These are phyloP conservation scores for Candida xiaguanensis DNA, from an alignment of 805 yeast species.

Conservation along the genomic window DNA sequence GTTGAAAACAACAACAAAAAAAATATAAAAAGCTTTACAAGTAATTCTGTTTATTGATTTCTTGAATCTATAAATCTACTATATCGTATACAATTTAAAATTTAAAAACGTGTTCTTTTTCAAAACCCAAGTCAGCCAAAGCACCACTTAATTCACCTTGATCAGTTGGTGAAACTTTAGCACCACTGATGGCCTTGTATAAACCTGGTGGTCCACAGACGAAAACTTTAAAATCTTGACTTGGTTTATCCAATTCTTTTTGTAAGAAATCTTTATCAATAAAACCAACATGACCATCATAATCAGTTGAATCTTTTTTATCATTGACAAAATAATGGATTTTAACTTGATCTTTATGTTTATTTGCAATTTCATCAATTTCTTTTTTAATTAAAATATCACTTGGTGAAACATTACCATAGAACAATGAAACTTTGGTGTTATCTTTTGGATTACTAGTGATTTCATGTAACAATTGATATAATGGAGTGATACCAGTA, in stretches of 20 bases:
- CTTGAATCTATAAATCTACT: neutral
- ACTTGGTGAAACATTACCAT: slow-evolving; percentile 72
- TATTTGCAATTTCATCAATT: slow-evolving; percentile 62
- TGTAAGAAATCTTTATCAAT: slow-evolving; percentile 72
- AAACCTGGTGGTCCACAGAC: slow-evolving; percentile 96
- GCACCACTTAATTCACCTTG: slow-evolving; percentile 94
- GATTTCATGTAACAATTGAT: slow-evolving; percentile 77
- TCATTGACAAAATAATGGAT: slow-evolving; percentile 79
- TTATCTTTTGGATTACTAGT: slow-evolving; percentile 79
- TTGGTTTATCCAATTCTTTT: slow-evolving; percentile 59
- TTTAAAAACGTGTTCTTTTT: slow-evolving; percentile 84
- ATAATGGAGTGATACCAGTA: slow-evolving; percentile 93
- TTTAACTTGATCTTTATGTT: slow-evolving; percentile 74
- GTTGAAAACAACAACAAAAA: neutral
- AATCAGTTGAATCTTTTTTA: slow-evolving; percentile 35
- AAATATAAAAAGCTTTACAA: neutral
- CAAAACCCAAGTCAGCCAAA: slow-evolving; percentile 82
- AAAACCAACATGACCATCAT: slow-evolving; percentile 66
- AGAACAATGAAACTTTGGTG: slow-evolving; percentile 79
- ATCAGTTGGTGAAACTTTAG: slow-evolving; percentile 78
- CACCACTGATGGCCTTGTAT: slow-evolving; percentile 84
- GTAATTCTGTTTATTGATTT: neutral
- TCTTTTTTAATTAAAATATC: slow-evolving; percentile 81
- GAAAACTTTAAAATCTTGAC: slow-evolving; percentile 57
- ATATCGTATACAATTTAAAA: slow-evolving; percentile 49